Evolutionary conservation across 306 rosid genomes (phyloP).

Genomic region (Hippophae rhamnoides): DNA sequence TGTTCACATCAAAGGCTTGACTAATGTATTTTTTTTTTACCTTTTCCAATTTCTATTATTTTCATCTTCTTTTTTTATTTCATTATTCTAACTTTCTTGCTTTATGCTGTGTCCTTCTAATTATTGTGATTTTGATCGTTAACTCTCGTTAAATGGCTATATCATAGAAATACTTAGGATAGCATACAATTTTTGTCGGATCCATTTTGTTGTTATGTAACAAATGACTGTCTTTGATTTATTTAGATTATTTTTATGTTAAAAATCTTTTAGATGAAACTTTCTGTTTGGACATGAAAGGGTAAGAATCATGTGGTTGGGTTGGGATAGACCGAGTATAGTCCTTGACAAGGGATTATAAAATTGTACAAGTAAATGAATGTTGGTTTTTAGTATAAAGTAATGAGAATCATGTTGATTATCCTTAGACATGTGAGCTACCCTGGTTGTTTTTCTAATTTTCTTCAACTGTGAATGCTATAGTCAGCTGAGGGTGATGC

Average conservation of each 20-base stretch:
- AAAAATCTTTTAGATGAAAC: background rate
- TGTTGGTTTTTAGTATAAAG: background rate
- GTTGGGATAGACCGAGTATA: too few relatives aligned
- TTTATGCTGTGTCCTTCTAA: constrained; percentile 4
- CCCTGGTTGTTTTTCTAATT: constrained; percentile 17
- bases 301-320: too few relatives aligned
- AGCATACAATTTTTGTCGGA: background rate
- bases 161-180: constrained; percentile 4
- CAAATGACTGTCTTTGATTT: constrained; percentile 1
- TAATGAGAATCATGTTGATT: constrained; percentile 4
- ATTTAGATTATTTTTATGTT: background rate
- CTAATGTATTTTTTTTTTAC: constrained; percentile 43
- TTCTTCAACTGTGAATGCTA: constrained; percentile 18
- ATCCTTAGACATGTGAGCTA: constrained; percentile 7
- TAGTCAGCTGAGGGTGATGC: constrained; percentile 43
- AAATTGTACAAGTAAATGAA: too few relatives aligned
- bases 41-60: constrained; percentile 11
- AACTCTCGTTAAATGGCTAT: background rate
- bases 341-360: too few relatives aligned
- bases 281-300: too few relatives aligned
- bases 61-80: constrained; percentile 1
- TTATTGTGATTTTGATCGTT: constrained; percentile 6
- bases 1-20: constrained; percentile 75
- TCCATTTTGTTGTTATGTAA: background rate
- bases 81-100: background rate